These are phyloP conservation scores for Lumnitzera littorea DNA, from an alignment of 345 rosid species.

Conservation along the genomic window DNA sequence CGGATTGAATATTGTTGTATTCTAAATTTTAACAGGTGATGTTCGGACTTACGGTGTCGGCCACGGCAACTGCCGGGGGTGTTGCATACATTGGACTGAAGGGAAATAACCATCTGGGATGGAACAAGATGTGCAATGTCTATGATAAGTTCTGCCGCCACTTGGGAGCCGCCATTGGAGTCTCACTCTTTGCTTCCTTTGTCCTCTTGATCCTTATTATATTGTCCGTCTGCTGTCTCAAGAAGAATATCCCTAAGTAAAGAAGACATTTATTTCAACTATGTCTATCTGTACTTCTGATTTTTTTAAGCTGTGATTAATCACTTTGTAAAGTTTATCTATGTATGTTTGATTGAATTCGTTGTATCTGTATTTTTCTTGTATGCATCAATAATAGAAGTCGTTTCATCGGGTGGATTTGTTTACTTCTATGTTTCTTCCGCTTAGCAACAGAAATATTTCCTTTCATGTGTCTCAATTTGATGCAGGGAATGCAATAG, in stretches of 20 bases:
- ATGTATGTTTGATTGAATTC: no score
- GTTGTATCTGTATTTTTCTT: no score
- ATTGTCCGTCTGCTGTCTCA: conserved; percentile 38
- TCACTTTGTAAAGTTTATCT: no score
- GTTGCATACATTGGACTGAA: conserved; percentile 61
- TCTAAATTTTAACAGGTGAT: conserved; percentile 32
- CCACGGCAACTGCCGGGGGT: conserved; percentile 69
- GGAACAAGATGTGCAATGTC: conserved; percentile 51
- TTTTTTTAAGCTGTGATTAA: no score
- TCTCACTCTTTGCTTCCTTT: conserved; percentile 46
- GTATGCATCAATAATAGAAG: no score
- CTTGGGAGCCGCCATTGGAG: conserved; percentile 31
- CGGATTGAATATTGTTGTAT: no score
- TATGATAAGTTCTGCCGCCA: conserved; percentile 62
- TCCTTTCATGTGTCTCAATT: no score
- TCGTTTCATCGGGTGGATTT: no score
- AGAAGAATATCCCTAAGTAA: conserved; percentile 28
- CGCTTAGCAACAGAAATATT: no score
- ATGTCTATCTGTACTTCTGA: no score
- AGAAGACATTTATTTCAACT: background rate
- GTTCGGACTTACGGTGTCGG: conserved; percentile 69
- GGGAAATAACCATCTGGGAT: conserved; percentile 45
- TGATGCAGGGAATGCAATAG: no score
- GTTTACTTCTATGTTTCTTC: no score
- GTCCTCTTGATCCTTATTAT: conserved; percentile 45